Percentiles rank a stretch among this genome's conserved stretches.
These are phyloP conservation scores for Geosmithia morbida DNA, from an alignment of 2,329 filamentous ascomycete species.

Conservation along the genomic window DNA sequence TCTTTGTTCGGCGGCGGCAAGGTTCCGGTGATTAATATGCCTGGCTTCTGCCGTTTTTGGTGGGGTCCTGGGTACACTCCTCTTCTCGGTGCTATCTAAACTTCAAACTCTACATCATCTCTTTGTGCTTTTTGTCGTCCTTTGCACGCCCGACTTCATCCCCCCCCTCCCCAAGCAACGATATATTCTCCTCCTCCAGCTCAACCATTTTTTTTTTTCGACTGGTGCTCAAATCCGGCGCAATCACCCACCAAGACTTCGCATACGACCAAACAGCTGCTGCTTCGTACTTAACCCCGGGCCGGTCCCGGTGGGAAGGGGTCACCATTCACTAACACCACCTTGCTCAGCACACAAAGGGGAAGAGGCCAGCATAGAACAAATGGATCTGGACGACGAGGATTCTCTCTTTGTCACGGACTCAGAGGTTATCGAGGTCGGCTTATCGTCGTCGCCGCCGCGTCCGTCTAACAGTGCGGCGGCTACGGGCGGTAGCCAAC, in stretches of 20 bases:
- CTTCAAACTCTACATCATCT: background rate
- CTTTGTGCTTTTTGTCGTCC: background rate
- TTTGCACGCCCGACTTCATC: background rate
- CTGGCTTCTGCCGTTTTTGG: background rate
- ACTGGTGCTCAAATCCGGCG: background rate
- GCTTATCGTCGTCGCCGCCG: background rate
- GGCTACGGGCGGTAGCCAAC: background rate
- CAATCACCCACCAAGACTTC: background rate
- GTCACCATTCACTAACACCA: background rate
- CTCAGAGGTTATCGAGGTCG: conserved; percentile 1
- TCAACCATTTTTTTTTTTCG: background rate
- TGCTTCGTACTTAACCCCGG: background rate
- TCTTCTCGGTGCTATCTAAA: background rate
- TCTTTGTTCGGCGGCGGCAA: background rate
- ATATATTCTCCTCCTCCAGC: background rate
- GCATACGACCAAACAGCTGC: background rate
- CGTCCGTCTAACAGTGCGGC: background rate
- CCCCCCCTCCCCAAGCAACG: background rate
- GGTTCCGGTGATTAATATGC: background rate
- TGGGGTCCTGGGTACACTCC: background rate
- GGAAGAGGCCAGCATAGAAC: background rate
- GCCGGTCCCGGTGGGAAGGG: background rate
- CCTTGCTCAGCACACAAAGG: background rate
- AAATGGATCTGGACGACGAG: background rate
- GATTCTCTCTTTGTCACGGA: background rate